These are phyloP conservation scores for Fusarium circinatum DNA, from an alignment of 2,329 filamentous ascomycete species.

Conservation along the genomic window DNA sequence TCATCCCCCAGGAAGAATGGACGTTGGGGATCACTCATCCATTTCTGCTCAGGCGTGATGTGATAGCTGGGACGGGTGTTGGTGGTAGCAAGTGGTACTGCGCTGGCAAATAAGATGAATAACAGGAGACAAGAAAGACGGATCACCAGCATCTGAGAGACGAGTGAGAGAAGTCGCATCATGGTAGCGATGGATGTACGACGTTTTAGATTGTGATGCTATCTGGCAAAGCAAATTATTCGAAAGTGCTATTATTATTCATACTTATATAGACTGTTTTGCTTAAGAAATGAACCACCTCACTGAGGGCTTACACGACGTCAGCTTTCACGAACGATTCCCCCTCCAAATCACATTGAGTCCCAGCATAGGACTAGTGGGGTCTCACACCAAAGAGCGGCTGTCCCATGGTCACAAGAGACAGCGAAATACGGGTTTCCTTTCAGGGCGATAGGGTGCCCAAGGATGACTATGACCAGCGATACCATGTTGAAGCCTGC, in stretches of 20 bases:
- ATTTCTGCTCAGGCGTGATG: not conserved
- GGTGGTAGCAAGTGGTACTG: not conserved
- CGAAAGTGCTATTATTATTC: fast-evolving
- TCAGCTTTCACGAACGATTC: not conserved
- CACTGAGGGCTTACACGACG: fast-evolving
- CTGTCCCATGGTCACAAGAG: not conserved
- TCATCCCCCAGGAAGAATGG: not conserved
- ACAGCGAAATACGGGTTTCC: fast-evolving
- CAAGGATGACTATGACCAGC: not conserved
- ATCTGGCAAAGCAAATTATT: fast-evolving
- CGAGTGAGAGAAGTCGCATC: too few species aligned
- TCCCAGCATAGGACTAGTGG: not conserved
- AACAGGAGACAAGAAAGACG: not conserved
- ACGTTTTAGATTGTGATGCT: not conserved
- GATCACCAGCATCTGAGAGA: not conserved
- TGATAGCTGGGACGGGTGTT: not conserved
- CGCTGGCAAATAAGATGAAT: not conserved
- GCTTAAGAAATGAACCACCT: too few species aligned
- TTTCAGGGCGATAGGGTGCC: not conserved
- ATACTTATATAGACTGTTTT: not conserved
- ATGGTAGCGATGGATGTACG: not conserved
- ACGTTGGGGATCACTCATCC: slow-evolving; percentile 6
- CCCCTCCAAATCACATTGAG: fast-evolving
- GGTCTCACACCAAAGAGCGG: not conserved
- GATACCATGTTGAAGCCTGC: not conserved